Percentiles rank a stretch among this genome's conserved stretches.
These are phyloP conservation scores for Porogramme epimiltina DNA, from an alignment of 1,284 basidiomycete genomes.

Conservation along the genomic window DNA sequence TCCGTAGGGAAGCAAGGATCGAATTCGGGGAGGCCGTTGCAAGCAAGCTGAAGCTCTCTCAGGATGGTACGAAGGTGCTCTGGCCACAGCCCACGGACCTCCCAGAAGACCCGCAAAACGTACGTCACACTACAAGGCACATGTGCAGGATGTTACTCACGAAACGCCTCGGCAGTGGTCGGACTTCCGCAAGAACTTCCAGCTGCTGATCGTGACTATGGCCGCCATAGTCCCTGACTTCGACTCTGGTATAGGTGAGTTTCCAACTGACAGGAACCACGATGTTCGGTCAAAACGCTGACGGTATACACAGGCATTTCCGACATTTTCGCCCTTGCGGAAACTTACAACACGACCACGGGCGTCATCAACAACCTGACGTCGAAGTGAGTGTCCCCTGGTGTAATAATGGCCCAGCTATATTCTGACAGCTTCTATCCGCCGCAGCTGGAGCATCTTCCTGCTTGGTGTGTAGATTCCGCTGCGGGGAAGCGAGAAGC, in stretches of 20 bases:
- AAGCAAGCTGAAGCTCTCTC: conserved; percentile 47
- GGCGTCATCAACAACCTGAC: conserved; percentile 65
- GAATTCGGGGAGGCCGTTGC: conserved; percentile 55
- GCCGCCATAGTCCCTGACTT: conserved; percentile 73
- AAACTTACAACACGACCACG: conserved; percentile 58
- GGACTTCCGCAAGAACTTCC: conserved; percentile 49
- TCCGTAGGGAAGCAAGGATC: conserved; percentile 49
- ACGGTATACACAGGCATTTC: conserved; percentile 48
- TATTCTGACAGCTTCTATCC: neutral
- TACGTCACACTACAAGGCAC: conserved; percentile 30
- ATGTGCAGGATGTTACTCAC: neutral
- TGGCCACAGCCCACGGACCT: conserved; percentile 70
- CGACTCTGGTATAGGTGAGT: conserved; percentile 63
- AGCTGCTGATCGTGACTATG: conserved; percentile 60
- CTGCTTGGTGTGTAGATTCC: conserved; percentile 44
- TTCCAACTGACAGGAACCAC: too few relatives aligned
- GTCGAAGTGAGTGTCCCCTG: conserved; percentile 32
- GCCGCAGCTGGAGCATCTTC: conserved; percentile 72
- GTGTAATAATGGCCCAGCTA: neutral
- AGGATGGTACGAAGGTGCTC: conserved; percentile 50
- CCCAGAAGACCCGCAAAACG: conserved; percentile 67
- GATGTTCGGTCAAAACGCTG: too few relatives aligned
- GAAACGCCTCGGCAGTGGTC: conserved; percentile 38
- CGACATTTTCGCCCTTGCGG: conserved; percentile 58
- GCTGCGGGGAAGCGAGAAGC: neutral